These are phyloP conservation scores for Lenwebbia sp. DNA, from an alignment of 345 rosid genomes.

Conservation along the genomic window DNA sequence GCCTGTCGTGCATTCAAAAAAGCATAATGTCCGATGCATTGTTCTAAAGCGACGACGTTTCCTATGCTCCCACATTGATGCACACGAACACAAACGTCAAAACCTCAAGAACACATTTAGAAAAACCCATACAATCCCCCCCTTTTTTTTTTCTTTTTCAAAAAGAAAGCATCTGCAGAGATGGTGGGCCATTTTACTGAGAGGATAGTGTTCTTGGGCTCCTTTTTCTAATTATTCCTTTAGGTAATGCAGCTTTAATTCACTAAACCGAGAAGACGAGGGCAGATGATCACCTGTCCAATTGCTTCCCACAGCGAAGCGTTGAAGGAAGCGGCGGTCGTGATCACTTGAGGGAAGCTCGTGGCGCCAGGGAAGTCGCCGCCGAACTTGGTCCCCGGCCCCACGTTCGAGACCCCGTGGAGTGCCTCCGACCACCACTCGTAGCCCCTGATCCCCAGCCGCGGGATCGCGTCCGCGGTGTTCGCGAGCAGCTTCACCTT, in stretches of 20 bases:
- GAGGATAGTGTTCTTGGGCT: background rate
- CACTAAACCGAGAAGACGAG: background rate
- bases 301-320: conserved; percentile 75
- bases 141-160: too few species aligned
- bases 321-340: conserved; percentile 82
- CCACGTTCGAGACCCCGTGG: conserved; percentile 81
- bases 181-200: background rate
- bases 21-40: background rate
- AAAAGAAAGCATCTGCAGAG: background rate
- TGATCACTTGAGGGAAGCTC: conserved; percentile 89
- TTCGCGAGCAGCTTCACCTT: conserved; percentile 53
- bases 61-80: background rate
- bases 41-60: background rate
- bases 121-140: background rate
- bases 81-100: background rate
- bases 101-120: background rate
- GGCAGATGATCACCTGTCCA: conserved; percentile 43
- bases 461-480: conserved; percentile 60
- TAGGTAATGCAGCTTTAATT: background rate
- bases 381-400: conserved; percentile 61
- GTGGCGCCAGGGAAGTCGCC: conserved; percentile 68
- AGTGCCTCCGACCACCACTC: conserved; percentile 99
- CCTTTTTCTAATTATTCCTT: background rate
- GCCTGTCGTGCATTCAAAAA: background rate
- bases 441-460: conserved; percentile 67